Evolutionary conservation across 495 filamentous ascomycete species (phyloP), one percentile per base, ranked within the genome.

Genomic region (Penicillium robsamsonii): DNA sequence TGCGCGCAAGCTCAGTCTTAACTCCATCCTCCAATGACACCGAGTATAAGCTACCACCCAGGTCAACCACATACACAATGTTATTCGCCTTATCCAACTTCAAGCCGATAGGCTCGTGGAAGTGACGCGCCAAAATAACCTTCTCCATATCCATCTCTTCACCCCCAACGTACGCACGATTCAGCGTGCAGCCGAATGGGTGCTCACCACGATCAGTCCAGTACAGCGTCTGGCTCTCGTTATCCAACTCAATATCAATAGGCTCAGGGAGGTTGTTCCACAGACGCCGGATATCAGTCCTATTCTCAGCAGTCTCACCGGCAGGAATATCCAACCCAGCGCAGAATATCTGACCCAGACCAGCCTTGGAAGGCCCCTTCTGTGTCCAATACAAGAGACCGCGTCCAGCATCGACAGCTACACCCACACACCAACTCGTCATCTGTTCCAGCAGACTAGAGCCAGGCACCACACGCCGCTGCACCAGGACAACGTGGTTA

Each of bases 141-240:
- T 67, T 70, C 6, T 72, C 59, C 38, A 58, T 44, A 41, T 60
- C 60, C 29, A 42, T 22, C 3, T 27, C 22, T 22, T 63, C 60
- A 18, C 59, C 58, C 29, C 57, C 60, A 12, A 72, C 49, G 46
- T 62, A 57, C 0, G 66, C 57, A 1, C 59, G 44, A 22, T 71
- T 68, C 48, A 75, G 35, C 12, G 68, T 57, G 53, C 63, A 65
- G 9, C 71, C 71, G 15, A 33, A 48, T 1, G 68, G 70, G 35
- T 66, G 67, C 61, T 84, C 79, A 2, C 81, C 81, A 0, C 80
- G 73, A 57, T 82, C 80, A 0, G 81, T 81, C 82, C 79, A 83
- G 56, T 81, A 84, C 20, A 84, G 60, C 15, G 53, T 66, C 18
- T 70, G 53, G 3, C 55, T 54, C 4, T 66, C 61, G 25, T 58